Conservation (phyloP, 352 stramenopile genomes). For the Globisporangium apiculatum region DNA sequence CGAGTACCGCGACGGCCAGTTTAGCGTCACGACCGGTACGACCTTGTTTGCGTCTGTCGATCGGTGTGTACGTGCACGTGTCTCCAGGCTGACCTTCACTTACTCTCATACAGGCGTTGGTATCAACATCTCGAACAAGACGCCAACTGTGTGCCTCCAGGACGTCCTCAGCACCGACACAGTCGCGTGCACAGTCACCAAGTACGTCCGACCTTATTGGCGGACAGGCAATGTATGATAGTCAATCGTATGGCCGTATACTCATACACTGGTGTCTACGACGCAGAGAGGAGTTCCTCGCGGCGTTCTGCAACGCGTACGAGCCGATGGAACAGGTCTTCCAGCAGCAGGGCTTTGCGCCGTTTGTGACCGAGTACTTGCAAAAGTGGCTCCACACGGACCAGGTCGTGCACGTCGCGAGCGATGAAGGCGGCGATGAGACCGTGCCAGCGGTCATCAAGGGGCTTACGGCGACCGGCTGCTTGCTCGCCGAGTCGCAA, state of each 20-base stretch:
- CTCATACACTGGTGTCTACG: background rate
- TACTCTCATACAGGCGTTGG: constrained; percentile 44
- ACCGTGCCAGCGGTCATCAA: constrained; percentile 62
- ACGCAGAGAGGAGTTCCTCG: constrained; percentile 79
- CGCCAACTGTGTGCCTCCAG: constrained; percentile 84
- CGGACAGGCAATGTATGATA: too few relatives aligned
- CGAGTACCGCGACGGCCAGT: constrained; percentile 70
- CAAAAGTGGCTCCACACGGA: constrained; percentile 81
- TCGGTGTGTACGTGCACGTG: background rate
- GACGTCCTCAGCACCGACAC: constrained; percentile 61
- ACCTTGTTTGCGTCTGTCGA: background rate
- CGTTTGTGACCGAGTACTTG: constrained; percentile 81
- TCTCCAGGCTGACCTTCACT: background rate
- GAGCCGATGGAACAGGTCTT: constrained; percentile 83
- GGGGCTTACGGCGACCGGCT: constrained; percentile 70
- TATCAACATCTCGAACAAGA: constrained; percentile 87
- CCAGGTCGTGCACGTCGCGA: constrained; percentile 74
- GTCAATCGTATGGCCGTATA: background rate
- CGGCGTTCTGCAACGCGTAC: constrained; percentile 84
- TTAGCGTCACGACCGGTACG: constrained; percentile 77
- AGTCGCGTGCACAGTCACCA: constrained; percentile 60
- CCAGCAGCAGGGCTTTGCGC: constrained; percentile 70
- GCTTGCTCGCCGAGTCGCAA: constrained; percentile 62
- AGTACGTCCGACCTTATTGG: constrained; percentile 28
- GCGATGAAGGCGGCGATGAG: constrained; percentile 18